Evolutionary conservation across 495 filamentous ascomycete genomes (phyloP).

Genomic region (Niebla homalea): DNA sequence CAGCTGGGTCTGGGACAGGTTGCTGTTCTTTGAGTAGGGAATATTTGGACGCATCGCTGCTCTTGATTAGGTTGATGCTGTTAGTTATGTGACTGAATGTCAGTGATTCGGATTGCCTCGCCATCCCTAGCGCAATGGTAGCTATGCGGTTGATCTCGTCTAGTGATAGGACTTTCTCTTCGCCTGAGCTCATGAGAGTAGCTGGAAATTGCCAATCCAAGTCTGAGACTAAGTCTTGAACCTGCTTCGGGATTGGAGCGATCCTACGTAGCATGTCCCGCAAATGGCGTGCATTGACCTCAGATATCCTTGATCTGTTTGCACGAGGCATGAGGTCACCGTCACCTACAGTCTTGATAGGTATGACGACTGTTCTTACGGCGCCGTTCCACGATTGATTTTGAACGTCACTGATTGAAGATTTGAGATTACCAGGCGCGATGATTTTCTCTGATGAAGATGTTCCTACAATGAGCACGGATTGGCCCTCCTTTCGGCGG

Average conservation of each 20-base stretch:
- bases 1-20: conserved; percentile 8
- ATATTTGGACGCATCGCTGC: conserved; percentile 31
- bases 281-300: conserved; percentile 59
- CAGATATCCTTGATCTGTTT: conserved; percentile 36
- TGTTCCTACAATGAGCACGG: conserved; percentile 66
- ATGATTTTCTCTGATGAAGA: conserved; percentile 36
- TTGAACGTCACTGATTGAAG: conserved; percentile 35
- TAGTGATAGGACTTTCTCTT: conserved; percentile 43
- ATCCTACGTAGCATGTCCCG: conserved; percentile 48
- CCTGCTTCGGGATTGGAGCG: conserved; percentile 18
- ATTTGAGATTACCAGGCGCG: conserved; percentile 33
- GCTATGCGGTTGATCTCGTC: conserved; percentile 49
- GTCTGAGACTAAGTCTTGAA: conserved; percentile 20
- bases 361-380: conserved; percentile 41
- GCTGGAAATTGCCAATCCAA: conserved; percentile 26
- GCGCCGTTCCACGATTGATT: conserved; percentile 24
- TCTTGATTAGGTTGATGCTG: conserved; percentile 30
- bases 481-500: conserved; percentile 52
- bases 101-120: conserved; percentile 14
- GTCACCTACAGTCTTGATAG: conserved; percentile 22
- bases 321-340: conserved; percentile 30
- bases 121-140: conserved; percentile 43
- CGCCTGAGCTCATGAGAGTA: conserved; percentile 23
- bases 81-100: conserved; percentile 19
- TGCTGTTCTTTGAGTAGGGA: conserved; percentile 1